phyloP scores from a whole-genome alignment of 768 basidiomycete genomes.

The Clathrus columnatus region DNA sequence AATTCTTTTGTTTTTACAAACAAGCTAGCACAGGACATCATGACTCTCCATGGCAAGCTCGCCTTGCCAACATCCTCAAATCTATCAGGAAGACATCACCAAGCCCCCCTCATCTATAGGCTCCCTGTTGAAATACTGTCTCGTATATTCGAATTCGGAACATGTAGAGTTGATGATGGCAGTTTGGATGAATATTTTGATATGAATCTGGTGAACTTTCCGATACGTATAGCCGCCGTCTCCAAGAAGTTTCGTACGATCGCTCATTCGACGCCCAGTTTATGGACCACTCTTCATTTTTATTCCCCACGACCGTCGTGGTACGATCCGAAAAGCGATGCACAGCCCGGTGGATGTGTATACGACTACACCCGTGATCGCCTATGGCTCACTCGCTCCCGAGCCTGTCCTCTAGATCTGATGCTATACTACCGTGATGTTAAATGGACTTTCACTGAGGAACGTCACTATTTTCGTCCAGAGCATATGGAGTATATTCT shows the following conservation, averaged over 20 bases:
- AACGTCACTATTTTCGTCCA: constrained; percentile 35
- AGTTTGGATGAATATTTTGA: constrained; percentile 15
- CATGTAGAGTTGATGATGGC: constrained; percentile 19
- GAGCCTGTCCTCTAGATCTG: constrained; percentile 37
- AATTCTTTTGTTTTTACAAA: no score
- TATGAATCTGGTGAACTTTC: constrained; percentile 33
- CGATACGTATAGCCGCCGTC: constrained; percentile 41
- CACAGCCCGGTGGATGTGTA: constrained; percentile 22
- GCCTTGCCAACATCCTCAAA: not conserved
- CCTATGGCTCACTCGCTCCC: constrained; percentile 38
- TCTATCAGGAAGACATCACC: not conserved
- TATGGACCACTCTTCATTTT: constrained; percentile 48
- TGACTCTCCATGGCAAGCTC: not conserved
- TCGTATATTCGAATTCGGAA: constrained; percentile 44
- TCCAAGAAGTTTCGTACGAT: constrained; percentile 43
- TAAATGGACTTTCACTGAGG: constrained; percentile 49
- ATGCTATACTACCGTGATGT: constrained; percentile 52
- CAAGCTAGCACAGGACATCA: not conserved
- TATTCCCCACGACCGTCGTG: constrained; percentile 10
- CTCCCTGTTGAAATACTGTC: constrained; percentile 53
- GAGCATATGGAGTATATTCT: constrained; percentile 40
- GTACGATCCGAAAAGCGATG: constrained; percentile 30
- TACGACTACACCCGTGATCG: constrained; percentile 20
- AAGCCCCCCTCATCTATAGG: not conserved
- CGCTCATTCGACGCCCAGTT: constrained; percentile 31